Evolutionary conservation across 495 filamentous ascomycete species (phyloP).

Genomic region (Echria macrotheca): DNA sequence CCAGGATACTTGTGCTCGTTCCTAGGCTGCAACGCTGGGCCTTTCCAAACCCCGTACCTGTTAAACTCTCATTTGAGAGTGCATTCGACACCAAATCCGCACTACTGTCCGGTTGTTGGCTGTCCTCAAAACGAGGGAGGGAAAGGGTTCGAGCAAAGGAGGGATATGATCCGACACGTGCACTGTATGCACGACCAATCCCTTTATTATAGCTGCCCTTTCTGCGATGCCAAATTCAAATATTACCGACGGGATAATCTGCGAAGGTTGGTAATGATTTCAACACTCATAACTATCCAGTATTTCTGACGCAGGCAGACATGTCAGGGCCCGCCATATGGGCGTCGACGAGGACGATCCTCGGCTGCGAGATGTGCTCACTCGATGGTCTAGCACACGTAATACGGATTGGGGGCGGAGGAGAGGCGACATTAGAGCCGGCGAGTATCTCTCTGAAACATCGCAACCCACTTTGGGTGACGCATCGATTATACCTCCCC

Average conservation of each 20-base stretch:
- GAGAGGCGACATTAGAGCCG: background rate
- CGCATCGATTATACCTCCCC: background rate
- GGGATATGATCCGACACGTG: background rate
- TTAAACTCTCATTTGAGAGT: background rate
- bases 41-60: background rate
- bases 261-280: background rate
- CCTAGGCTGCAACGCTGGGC: background rate
- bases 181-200: background rate
- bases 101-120: background rate
- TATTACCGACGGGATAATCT: conserved; percentile 1
- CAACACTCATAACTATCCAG: background rate
- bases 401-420: background rate
- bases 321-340: background rate
- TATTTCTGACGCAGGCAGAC: background rate
- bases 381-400: background rate
- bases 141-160: background rate
- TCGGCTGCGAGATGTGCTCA: background rate
- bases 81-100: background rate
- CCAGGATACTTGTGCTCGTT: background rate
- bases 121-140: background rate
- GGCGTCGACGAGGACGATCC: background rate
- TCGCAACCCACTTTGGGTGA: background rate
- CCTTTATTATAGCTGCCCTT: background rate
- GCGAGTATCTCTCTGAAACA: background rate
- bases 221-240: background rate